phyloP scores from a whole-genome alignment of 2,329 filamentous ascomycete genomes.

The Neonectria sp. region DNA sequence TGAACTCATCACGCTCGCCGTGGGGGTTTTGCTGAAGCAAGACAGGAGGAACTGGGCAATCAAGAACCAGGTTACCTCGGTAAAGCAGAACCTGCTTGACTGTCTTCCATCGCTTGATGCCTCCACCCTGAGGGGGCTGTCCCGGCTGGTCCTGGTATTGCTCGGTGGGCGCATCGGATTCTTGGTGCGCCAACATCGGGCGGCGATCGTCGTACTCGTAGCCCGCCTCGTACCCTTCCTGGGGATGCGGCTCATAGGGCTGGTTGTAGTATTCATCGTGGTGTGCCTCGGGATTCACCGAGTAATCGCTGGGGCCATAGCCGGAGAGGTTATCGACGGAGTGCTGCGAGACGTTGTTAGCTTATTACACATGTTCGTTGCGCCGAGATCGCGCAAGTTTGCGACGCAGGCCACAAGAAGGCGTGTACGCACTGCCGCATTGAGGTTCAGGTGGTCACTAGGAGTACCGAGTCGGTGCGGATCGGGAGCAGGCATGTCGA shows the following conservation, averaged over 20 bases:
- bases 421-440: conserved; percentile 80
- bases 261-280: conserved; percentile 90
- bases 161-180: conserved; percentile 60
- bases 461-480: conserved; percentile 67
- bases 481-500: conserved; percentile 49
- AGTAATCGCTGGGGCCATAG: conserved; percentile 75
- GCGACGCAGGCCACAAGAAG: neutral
- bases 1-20: conserved; percentile 92
- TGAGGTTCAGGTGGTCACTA: conserved; percentile 84
- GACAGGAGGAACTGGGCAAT: conserved; percentile 93
- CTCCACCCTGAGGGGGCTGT: conserved; percentile 55
- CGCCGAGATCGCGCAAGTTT: neutral
- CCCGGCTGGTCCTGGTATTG: conserved; percentile 62
- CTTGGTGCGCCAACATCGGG: conserved; percentile 81
- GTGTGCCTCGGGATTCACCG: conserved; percentile 86
- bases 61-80: conserved; percentile 95
- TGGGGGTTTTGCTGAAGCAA: conserved; percentile 91
- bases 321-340: conserved; percentile 66
- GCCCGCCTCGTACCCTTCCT: conserved; percentile 74
- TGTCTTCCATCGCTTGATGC: conserved; percentile 93
- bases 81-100: conserved; percentile 99
- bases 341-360: conserved; percentile 56
- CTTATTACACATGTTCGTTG: neutral
- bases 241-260: conserved; percentile 80
- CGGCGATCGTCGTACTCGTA: conserved; percentile 80